Base-by-base conservation (phyloP, 768 basidiomycete species). In the Lentinula detonsa region DNA sequence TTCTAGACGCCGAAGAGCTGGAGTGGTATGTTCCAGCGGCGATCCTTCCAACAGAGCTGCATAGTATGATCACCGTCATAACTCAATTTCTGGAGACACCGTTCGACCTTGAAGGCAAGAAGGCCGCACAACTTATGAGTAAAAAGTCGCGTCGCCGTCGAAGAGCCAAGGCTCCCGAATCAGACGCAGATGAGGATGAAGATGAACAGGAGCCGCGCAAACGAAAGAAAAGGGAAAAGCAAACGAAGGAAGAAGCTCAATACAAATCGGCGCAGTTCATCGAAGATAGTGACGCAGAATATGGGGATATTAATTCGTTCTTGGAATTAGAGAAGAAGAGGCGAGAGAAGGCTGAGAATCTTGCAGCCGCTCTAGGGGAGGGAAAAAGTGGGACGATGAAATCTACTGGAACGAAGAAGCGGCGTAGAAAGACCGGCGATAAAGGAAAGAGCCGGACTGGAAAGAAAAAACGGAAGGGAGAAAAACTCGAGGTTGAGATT, bases 221-320 rank as follows among this genome's bases (percentile, higher is more conserved):
- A 86, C 75, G 51, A 60, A 58, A 53, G 70, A 74, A 70, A 63
- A 73, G 66, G 64, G 75, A 74, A 62, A 78, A 76, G 69, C 80
- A 79, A 69, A 74, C 73, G 63, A 82, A 80, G 67, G 86, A 87
- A 68, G 73, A 78, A 62, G 73, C 80, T 71, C 69, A 77, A 62
- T 95, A 91, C 79, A 94, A 93, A 72, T 91, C 89, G 6, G 93
- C 92, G 9, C 88, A 92, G 71, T 91, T 95, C 70, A 94, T 96
- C 70, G 86, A 90, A 69, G 94, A 97, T 74, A 93, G 91, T 63
- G 95, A 97, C 67, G 87, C 79, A 59, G 91, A 93, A 71, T 85
- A 85, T 61, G 90, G 83, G 15, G 87, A 56, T n/a, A 88, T 93
- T 72, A 87, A 90, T 54, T 84, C 79, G 5, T 97, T 97, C 80